Conservation (phyloP, 75 land plant genomes). For the Pinus tabuliformis region DNA sequence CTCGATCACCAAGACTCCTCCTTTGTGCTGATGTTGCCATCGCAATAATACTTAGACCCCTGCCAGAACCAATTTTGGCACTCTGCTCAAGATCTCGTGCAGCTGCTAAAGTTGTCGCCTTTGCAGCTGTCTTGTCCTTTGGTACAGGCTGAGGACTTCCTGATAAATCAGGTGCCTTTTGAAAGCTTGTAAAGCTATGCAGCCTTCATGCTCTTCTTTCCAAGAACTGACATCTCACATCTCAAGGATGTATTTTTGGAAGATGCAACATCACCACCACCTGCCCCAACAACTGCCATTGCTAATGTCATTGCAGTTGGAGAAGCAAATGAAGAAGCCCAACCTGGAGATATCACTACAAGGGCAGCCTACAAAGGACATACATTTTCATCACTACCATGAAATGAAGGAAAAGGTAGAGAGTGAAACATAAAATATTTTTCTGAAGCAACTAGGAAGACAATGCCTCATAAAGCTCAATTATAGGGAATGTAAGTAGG, state of each 20-base stretch:
- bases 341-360: too few species aligned
- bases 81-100: slow-evolving; percentile 96
- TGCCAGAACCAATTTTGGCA: slow-evolving; percentile 96
- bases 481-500: too few species aligned
- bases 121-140: slow-evolving; percentile 91
- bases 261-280: too few species aligned
- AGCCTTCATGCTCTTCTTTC: slow-evolving; percentile 61
- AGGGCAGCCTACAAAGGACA: too few species aligned
- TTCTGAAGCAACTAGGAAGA: too few species aligned
- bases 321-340: too few species aligned
- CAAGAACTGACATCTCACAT: slow-evolving; percentile 69
- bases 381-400: too few species aligned
- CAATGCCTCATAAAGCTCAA: too few species aligned
- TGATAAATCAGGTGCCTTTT: slow-evolving; percentile 54
- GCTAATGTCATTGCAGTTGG: too few species aligned
- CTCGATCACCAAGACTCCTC: slow-evolving; percentile 74
- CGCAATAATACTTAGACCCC: slow-evolving; percentile 97
- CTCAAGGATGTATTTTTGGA: slow-evolving; percentile 37
- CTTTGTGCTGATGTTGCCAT: slow-evolving; percentile 99
- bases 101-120: slow-evolving; percentile 94
- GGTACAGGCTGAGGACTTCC: slow-evolving; percentile 43
- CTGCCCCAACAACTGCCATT: too few species aligned
- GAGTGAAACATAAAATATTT: too few species aligned
- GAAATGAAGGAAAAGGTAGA: too few species aligned
- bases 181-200: slow-evolving; percentile 79